Percentiles rank a stretch among this genome's conserved stretches.
These are phyloP conservation scores for Barnettozyma wickerhamii DNA, from an alignment of 805 yeast species.

Conservation along the genomic window DNA sequence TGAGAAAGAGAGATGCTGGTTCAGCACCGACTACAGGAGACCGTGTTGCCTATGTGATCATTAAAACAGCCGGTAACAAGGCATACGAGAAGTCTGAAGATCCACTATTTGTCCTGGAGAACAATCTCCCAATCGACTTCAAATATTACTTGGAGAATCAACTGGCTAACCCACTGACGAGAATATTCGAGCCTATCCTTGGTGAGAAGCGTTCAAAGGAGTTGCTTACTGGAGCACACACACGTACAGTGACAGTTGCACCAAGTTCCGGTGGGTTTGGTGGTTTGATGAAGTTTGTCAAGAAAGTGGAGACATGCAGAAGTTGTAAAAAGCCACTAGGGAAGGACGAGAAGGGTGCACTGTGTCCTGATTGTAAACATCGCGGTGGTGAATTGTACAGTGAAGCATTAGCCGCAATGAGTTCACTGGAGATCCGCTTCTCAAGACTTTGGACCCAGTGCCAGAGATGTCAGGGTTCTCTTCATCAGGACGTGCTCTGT, in stretches of 20 bases:
- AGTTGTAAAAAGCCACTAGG: slow-evolving; percentile 78
- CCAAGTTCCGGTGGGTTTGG: slow-evolving; percentile 49
- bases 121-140: slow-evolving; percentile 90
- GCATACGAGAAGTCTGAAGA: slow-evolving; percentile 96
- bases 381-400: slow-evolving; percentile 77
- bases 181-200: slow-evolving; percentile 92
- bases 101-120: slow-evolving; percentile 88
- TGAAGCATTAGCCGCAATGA: slow-evolving; percentile 75
- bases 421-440: slow-evolving; percentile 75
- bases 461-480: slow-evolving; percentile 93
- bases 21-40: slow-evolving; percentile 97
- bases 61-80: slow-evolving; percentile 72
- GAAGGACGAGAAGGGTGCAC: slow-evolving; percentile 57
- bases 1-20: slow-evolving; percentile 95
- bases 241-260: slow-evolving; percentile 64
- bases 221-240: slow-evolving; percentile 78
- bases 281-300: slow-evolving; percentile 88
- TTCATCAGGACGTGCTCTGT: slow-evolving; percentile 94
- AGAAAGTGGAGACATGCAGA: slow-evolving; percentile 82
- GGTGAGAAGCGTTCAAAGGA: slow-evolving; percentile 83
- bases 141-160: slow-evolving; percentile 92
- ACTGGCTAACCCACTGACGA: slow-evolving; percentile 82
- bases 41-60: slow-evolving; percentile 95
- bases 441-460: slow-evolving; percentile 96
- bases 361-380: slow-evolving; percentile 74